Evolutionary conservation across 495 filamentous ascomycete genomes (phyloP).

Genomic region (Cercophora scortea): DNA sequence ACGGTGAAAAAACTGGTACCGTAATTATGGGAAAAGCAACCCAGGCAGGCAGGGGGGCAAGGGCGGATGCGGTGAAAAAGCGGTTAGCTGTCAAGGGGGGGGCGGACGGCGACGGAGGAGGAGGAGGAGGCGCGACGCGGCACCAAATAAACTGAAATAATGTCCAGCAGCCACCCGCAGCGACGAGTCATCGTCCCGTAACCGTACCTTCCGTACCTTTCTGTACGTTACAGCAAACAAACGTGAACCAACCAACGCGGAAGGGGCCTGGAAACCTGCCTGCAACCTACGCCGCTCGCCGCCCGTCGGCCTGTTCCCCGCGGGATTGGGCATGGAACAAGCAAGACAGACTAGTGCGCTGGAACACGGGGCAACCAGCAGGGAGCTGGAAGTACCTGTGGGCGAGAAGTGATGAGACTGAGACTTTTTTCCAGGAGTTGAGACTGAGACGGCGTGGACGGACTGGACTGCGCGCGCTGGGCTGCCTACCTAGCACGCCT

Average conservation of each 20-base stretch:
- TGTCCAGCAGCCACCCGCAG: not conserved
- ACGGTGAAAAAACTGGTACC: not conserved
- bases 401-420: not conserved
- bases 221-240: not conserved
- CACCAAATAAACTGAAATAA: constrained; percentile 1
- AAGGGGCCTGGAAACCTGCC: not conserved
- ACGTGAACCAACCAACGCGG: not conserved
- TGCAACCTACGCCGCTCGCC: not conserved
- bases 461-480: not conserved
- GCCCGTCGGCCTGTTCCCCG: not conserved
- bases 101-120: not conserved
- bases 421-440: not conserved
- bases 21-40: constrained; percentile 8
- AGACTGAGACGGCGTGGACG: not conserved
- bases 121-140: constrained; percentile 6
- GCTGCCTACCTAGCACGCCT: not conserved
- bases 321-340: not conserved
- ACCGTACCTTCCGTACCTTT: not conserved
- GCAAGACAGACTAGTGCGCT: too few relatives aligned
- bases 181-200: not conserved
- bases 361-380: not conserved
- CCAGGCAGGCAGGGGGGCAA: not conserved
- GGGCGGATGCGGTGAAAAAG: not conserved
- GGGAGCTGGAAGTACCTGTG: not conserved
- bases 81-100: not conserved